phyloP scores from a whole-genome alignment of 495 filamentous ascomycete genomes.

The Aspergillus ellipticus region DNA sequence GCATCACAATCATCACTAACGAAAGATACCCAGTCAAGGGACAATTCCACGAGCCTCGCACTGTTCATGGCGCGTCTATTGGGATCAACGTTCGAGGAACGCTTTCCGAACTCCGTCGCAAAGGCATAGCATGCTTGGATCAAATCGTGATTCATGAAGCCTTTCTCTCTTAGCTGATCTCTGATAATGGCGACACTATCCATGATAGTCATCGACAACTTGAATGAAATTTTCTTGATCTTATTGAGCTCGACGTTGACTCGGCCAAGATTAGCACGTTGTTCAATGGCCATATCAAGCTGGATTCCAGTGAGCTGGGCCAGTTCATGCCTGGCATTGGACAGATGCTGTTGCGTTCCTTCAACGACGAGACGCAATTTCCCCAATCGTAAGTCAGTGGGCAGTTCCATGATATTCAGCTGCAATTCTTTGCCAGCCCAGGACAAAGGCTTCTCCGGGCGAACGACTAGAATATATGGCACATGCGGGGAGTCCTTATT shows the following conservation, averaged over 20 bases:
- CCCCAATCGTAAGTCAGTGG: constrained; percentile 80
- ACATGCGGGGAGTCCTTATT: constrained; percentile 62
- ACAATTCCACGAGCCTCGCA: constrained; percentile 83
- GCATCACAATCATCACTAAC: constrained; percentile 96
- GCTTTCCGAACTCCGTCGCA: constrained; percentile 94
- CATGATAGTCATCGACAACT: constrained; percentile 98
- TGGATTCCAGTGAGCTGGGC: constrained; percentile 71
- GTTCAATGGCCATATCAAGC: constrained; percentile 83
- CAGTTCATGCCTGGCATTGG: constrained; percentile 73
- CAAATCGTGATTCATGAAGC: constrained; percentile 86
- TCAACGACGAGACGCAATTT: constrained; percentile 87
- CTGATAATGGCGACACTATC: constrained; percentile 93
- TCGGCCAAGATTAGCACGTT: constrained; percentile 86
- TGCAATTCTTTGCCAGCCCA: constrained; percentile 81
- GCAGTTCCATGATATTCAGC: constrained; percentile 67
- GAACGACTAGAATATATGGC: constrained; percentile 82
- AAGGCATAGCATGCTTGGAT: constrained; percentile 99
- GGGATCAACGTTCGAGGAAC: constrained; percentile 87
- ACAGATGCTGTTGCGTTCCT: constrained; percentile 73
- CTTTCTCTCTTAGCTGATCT: constrained; percentile 64
- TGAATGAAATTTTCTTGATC: constrained; percentile 94
- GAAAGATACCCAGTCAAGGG: constrained; percentile 95
- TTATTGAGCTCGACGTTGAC: constrained; percentile 90
- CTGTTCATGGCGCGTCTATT: constrained; percentile 96
- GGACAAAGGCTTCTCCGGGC: constrained; percentile 69